A percentile compares a stretch with the other conserved stretches of the same genome.
Evolutionary conservation across 331 rosid species (phyloP).

Genomic region (Quercus tomentella): DNA sequence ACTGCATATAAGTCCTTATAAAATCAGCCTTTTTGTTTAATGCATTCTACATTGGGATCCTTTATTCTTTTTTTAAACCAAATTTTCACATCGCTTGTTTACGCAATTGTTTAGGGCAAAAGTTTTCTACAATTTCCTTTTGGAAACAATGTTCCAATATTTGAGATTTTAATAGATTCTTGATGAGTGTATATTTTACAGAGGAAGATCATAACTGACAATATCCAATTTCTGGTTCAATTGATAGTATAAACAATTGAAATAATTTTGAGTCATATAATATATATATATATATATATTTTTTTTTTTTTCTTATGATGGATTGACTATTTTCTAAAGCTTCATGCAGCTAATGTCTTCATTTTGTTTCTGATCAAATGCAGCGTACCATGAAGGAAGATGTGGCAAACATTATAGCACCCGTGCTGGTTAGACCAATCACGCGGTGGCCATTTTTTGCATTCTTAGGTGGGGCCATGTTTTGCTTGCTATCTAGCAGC

Average conservation of each 20-base stretch:
- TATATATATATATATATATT: too few species aligned
- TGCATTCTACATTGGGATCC: neutral
- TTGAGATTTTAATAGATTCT: neutral
- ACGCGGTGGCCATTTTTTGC: constrained; percentile 93
- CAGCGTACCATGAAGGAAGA: constrained; percentile 79
- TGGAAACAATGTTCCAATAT: neutral
- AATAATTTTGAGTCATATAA: neutral
- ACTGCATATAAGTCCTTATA: neutral
- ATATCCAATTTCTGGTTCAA: neutral
- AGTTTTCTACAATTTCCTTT: neutral
- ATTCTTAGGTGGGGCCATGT: constrained; percentile 95
- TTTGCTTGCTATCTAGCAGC: constrained; percentile 92
- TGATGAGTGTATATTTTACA: neutral
- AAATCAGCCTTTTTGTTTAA: neutral
- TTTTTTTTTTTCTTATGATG: neutral
- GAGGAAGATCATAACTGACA: neutral
- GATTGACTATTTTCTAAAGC: constrained; percentile 16
- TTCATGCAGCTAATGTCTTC: constrained; percentile 15
- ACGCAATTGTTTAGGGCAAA: neutral
- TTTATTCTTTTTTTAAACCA: neutral
- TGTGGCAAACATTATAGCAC: constrained; percentile 69
- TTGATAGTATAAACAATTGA: neutral
- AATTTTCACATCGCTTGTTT: neutral
- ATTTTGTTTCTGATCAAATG: constrained; percentile 23
- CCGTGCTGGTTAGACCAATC: constrained; percentile 74